Percentiles rank a stretch among this genome's conserved stretches.
Conservation (phyloP, 1,139 yeast species). For the Dujonia santamariae region DNA sequence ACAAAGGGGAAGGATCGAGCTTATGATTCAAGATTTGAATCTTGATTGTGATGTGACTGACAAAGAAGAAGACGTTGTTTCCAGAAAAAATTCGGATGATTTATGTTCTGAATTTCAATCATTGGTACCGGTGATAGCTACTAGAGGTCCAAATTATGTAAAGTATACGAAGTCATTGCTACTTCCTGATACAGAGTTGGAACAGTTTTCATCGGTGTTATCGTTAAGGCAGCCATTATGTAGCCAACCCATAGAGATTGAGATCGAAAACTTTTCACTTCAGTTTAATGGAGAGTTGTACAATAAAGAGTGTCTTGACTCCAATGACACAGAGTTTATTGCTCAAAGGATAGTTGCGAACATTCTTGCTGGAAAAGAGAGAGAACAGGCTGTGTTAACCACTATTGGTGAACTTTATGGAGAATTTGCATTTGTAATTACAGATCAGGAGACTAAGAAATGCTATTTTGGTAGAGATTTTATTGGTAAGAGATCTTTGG, state of each 20-base stretch:
- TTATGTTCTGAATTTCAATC: constrained; percentile 19
- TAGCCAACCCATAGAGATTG: constrained; percentile 54
- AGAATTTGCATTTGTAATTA: constrained; percentile 70
- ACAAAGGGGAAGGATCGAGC: constrained; percentile 7
- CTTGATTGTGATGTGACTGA: too few relatives aligned
- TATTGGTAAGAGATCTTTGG: constrained; percentile 76
- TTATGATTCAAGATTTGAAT: constrained; percentile 14
- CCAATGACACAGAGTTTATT: constrained; percentile 35
- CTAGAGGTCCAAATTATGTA: constrained; percentile 55
- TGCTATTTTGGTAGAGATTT: constrained; percentile 82
- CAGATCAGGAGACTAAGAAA: constrained; percentile 31
- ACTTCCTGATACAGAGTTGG: constrained; percentile 16
- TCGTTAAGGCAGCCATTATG: constrained; percentile 78
- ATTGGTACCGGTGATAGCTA: constrained; percentile 40
- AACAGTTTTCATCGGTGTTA: constrained; percentile 64
- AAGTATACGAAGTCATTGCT: constrained; percentile 17
- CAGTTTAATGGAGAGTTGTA: constrained; percentile 93
- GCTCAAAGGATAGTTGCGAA: neutral
- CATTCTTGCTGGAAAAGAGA: constrained; percentile 9
- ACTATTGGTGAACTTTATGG: constrained; percentile 56
- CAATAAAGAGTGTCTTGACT: constrained; percentile 44
- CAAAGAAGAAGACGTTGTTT: neutral
- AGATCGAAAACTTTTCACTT: constrained; percentile 14
- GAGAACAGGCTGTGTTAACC: constrained; percentile 26
- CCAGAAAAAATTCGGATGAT: neutral